Base-by-base conservation (phyloP, 2,329 filamentous ascomycete genomes). In the Stachybotrys chartarum region DNA sequence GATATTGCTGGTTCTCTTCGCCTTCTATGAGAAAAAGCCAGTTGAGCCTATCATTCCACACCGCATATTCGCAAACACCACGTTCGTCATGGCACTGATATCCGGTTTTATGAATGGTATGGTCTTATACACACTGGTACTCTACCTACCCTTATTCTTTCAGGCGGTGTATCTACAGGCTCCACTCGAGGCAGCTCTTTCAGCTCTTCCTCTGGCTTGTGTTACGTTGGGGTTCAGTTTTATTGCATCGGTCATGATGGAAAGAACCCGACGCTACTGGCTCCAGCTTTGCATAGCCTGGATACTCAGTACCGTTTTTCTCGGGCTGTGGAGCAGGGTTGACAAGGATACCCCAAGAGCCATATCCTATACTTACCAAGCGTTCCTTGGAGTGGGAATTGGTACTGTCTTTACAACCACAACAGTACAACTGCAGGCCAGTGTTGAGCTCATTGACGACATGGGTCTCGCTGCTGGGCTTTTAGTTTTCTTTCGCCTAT, bases 121-220 rank as follows among this genome's bases (percentile, higher is more conserved):
- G 45, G 46, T 67, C 4, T 47, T 71, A 1, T 67, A 62, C 54
- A 56, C 63, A 1, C 53, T 68, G 7, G 51, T 70, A 8, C 60
- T 59, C 14, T 71, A 70, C 54, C 18, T 71, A 4, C 69, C 69
- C 0, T 51, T 70, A 1, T 67, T 66, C 49, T 71, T 64, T 56
- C 68, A 72, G 54, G 63, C 70, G 7, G 63, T 70, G 6, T 55
- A 59, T 18, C 60, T 68, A 7, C 51, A 71, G 32, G 59, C 65
- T 0, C 59, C 66, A 0, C 50, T 72, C 2, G 30, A 55, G 16
- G 61, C 70, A 2, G 68, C 65, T 11, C 58, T 70, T 0, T 60
- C 60, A 5, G 32, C 69, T 7, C 50, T 68, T n/a, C 69, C 66
- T 7, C 18, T 55, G 7, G 46, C 39, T 30, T 14, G 30, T 24